These are phyloP conservation scores for Thermothelomyces thermophilus DNA, from an alignment of 2,329 filamentous ascomycete genomes.

Conservation along the genomic window DNA sequence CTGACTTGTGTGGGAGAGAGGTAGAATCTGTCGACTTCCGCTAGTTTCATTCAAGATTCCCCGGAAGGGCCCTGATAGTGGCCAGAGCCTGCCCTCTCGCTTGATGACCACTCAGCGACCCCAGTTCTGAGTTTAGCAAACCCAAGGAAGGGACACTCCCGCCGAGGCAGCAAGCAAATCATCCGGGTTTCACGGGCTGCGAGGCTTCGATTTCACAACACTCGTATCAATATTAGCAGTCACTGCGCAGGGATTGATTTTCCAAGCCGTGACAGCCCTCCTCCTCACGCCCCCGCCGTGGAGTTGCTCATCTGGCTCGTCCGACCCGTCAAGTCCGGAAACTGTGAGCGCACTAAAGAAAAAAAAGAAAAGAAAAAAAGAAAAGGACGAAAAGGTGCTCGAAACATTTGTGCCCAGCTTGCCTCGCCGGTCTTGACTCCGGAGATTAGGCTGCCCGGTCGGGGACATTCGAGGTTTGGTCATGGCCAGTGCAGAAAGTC, in stretches of 20 bases:
- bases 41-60: background rate
- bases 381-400: too few species aligned
- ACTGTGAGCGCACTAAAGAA: too few species aligned
- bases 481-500: constrained; percentile 13
- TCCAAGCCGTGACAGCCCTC: too few species aligned
- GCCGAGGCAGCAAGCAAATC: background rate
- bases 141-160: background rate
- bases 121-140: background rate
- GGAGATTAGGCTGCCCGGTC: background rate
- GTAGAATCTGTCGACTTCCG: too few species aligned
- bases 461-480: background rate
- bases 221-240: too few species aligned
- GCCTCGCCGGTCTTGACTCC: background rate
- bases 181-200: background rate
- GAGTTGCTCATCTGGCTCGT: too few species aligned
- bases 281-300: too few species aligned
- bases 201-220: background rate
- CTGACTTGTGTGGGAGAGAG: background rate
- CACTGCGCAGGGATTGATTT: too few species aligned
- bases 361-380: too few species aligned
- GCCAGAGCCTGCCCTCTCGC: constrained; percentile 3
- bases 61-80: background rate
- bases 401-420: background rate
- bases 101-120: constrained; percentile 1
- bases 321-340: too few species aligned